Conservation (phyloP, 306 rosid genomes). For the Trifolium repens region DNA sequence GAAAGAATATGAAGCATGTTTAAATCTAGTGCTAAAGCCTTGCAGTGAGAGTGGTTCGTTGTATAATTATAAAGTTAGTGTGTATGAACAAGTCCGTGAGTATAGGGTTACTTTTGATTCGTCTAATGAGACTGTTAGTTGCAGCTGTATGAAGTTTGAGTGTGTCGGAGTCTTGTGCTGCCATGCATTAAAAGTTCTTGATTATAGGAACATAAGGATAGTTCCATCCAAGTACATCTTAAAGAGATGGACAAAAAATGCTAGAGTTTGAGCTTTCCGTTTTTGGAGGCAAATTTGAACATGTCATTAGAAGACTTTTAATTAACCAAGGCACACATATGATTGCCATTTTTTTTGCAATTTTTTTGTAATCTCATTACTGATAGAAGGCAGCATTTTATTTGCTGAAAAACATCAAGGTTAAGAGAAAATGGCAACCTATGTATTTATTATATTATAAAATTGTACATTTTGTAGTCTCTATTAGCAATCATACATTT, state of each 20-base stretch:
- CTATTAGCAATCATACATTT: not conserved
- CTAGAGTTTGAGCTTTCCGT: slow-evolving; percentile 54
- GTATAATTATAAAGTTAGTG: slow-evolving; percentile 54
- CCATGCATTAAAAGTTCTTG: slow-evolving; percentile 65
- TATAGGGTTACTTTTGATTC: slow-evolving; percentile 56
- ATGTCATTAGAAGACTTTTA: slow-evolving; percentile 8
- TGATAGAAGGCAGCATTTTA: slow-evolving; percentile 8
- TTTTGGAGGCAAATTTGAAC: slow-evolving; percentile 19
- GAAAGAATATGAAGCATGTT: slow-evolving; percentile 59
- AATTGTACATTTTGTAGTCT: not conserved
- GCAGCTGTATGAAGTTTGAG: slow-evolving; percentile 74
- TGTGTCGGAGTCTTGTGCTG: slow-evolving; percentile 62
- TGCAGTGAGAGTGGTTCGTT: slow-evolving; percentile 48
- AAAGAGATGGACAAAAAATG: slow-evolving; percentile 72
- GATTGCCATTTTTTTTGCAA: not conserved
- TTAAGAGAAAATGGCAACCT: not conserved
- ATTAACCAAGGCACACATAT: not conserved
- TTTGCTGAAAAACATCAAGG: not conserved
- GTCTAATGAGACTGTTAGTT: slow-evolving; percentile 52
- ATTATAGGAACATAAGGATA: slow-evolving; percentile 60
- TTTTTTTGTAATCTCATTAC: not conserved
- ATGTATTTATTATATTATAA: not conserved
- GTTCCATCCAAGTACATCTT: slow-evolving; percentile 59
- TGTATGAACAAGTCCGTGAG: slow-evolving; percentile 57
- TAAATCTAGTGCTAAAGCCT: slow-evolving; percentile 55